Evolutionary conservation across 129 eudicot species (phyloP), one percentile per base, ranked within the genome.

Genomic region (Glebionis coronaria): DNA sequence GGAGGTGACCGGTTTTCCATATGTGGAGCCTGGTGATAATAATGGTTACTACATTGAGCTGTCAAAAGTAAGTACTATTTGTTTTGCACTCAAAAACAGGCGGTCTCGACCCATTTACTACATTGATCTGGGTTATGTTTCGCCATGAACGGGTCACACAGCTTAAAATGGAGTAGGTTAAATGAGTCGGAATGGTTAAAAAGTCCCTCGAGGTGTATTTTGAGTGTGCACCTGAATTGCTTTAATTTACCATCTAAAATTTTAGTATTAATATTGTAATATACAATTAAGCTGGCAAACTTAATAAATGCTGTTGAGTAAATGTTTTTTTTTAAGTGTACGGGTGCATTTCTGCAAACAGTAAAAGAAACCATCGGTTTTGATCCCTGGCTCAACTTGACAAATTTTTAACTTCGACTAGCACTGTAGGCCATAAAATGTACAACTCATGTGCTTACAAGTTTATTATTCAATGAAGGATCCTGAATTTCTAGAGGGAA

Each of bases 401-500:
- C 23, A 14, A 10, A 56, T 56, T 56, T 56, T 6, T 23, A 9
- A 57, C 14, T 3, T 27, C 52, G 5, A 27, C 18, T 56, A 11
- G 62, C 23, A 54, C 8, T 53, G 29, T 3, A 54, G 10, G 23
- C 42, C 44, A 27, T 27, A n/a, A 57, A 57, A 27, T 9, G 28
- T 57, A 21, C 63, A 54, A 11, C 12, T 47, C 3, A 3, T 56
- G 38, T 31, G 15, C 62, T 57, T 12, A 57, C 63, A 57, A 57
- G 42, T 25, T 27, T 57, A 57, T 25, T 27, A 57, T 57, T 3
- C 28, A 15, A 47, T 79, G 72, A 54, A 93, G 98, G 91, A 84
- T 67, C 96, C 97, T 5, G 95, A 88, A 77, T 93, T 85, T 82
- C 84, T 93, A 8, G 49, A 79, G n/a, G 95, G 96, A 53, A 86